Percentiles rank a stretch among this genome's conserved stretches.
phyloP scores from a whole-genome alignment of 768 basidiomycete genomes.

The Lactarius quietus region DNA sequence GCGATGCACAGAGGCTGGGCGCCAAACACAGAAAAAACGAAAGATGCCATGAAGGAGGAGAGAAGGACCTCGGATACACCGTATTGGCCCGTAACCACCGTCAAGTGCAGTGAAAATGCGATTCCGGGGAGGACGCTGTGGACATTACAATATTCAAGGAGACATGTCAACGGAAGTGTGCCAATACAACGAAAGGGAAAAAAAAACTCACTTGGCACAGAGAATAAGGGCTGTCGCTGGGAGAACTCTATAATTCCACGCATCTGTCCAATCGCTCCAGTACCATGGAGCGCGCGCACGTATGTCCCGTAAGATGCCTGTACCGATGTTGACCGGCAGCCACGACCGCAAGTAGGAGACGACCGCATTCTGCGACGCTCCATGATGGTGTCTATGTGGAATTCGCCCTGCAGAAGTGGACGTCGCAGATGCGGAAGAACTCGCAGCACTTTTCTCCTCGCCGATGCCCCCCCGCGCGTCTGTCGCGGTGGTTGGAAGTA shows the following conservation, averaged over 20 bases:
- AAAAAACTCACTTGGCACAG: constrained; percentile 65
- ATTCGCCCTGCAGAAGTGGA: not conserved
- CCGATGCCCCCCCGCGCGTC: not conserved
- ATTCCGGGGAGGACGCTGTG: constrained; percentile 81
- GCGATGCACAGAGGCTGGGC: constrained; percentile 91
- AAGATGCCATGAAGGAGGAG: constrained; percentile 85
- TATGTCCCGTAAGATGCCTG: constrained; percentile 49
- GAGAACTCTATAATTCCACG: constrained; percentile 87
- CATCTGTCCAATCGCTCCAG: constrained; percentile 83
- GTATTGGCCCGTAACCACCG: constrained; percentile 86
- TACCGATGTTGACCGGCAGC: constrained; percentile 10
- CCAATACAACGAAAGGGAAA: too few relatives aligned
- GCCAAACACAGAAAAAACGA: constrained; percentile 81
- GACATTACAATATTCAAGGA: not conserved
- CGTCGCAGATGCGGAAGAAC: not conserved
- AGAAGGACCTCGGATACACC: constrained; percentile 85
- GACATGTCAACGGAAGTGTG: not conserved
- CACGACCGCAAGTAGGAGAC: not conserved
- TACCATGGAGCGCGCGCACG: constrained; percentile 75
- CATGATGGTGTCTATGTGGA: not conserved
- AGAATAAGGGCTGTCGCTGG: constrained; percentile 85
- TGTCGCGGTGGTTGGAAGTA: not conserved
- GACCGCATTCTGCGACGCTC: not conserved
- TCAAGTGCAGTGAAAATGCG: constrained; percentile 88
- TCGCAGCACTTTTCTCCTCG: not conserved